These are phyloP conservation scores for Anethum foeniculum DNA, from an alignment of 140 eudicot genomes.

Conservation along the genomic window DNA sequence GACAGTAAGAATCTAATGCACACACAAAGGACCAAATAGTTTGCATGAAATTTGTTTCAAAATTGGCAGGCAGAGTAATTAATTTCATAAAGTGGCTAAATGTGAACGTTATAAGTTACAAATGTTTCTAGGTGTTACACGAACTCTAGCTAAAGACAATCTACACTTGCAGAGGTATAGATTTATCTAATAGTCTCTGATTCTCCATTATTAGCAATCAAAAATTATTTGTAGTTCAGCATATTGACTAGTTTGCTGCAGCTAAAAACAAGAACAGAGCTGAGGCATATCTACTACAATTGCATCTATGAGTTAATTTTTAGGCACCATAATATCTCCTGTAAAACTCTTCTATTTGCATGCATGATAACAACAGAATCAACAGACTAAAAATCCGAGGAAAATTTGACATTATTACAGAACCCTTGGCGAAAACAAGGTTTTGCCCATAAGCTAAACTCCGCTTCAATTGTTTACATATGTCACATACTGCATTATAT, in stretches of 20 bases:
- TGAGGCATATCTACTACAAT: no score
- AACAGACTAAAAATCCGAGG: no score
- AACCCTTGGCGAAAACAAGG: no score
- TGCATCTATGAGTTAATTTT: not conserved
- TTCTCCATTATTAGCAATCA: not conserved
- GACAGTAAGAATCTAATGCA: no score
- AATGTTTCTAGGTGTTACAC: not conserved
- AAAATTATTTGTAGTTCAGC: not conserved
- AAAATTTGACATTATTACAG: no score
- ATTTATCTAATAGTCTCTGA: not conserved
- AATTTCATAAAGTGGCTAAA: no score
- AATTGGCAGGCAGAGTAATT: not conserved
- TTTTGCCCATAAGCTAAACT: no score
- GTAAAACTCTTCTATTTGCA: not conserved
- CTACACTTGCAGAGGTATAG: not conserved
- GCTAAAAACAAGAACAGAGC: not conserved
- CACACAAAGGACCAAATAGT: not conserved
- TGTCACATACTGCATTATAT: no score
- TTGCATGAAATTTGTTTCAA: not conserved
- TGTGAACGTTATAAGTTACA: not conserved
- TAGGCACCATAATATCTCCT: not conserved
- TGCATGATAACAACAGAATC: no score
- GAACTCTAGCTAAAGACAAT: not conserved
- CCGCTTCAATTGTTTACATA: no score
- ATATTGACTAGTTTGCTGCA: not conserved